Evolutionary conservation across 2,329 filamentous ascomycete genomes (phyloP).

Genomic region (Nemania serpens): DNA sequence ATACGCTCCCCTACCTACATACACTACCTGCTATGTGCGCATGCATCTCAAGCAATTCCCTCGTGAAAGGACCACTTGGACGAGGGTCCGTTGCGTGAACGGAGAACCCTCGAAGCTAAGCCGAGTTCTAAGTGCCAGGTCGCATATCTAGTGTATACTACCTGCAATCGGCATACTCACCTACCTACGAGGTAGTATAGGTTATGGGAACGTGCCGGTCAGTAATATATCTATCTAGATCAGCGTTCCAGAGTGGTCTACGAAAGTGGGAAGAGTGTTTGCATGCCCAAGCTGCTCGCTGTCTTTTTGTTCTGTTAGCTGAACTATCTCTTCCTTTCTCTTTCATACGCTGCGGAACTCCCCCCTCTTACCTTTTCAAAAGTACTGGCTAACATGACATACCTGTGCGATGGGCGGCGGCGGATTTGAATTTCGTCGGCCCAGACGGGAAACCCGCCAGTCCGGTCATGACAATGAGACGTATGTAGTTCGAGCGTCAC

Average conservation of each 20-base stretch:
- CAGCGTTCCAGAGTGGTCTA: not conserved
- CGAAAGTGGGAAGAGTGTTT: not conserved
- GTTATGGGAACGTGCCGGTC: not conserved
- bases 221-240: not conserved
- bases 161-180: not conserved
- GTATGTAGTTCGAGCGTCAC: slow-evolving; percentile 16
- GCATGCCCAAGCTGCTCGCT: too few relatives aligned
- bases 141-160: not conserved
- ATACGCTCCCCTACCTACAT: not conserved
- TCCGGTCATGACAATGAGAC: slow-evolving; percentile 6
- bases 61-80: slow-evolving; percentile 19
- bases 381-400: not conserved
- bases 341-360: too few relatives aligned
- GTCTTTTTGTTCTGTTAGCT: too few relatives aligned
- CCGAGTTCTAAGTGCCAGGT: too few relatives aligned
- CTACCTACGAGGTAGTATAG: not conserved
- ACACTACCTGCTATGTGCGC: not conserved
- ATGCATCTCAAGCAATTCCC: slow-evolving; percentile 13
- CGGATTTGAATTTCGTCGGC: slow-evolving; percentile 22
- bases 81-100: slow-evolving; percentile 16
- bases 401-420: slow-evolving; percentile 3
- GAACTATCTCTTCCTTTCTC: too few relatives aligned
- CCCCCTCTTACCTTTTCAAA: not conserved
- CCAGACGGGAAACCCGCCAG: slow-evolving; percentile 25
- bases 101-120: slow-evolving; percentile 4